These are phyloP conservation scores for Byssothecium circinans DNA, from an alignment of 2,329 filamentous ascomycete genomes.

Conservation along the genomic window DNA sequence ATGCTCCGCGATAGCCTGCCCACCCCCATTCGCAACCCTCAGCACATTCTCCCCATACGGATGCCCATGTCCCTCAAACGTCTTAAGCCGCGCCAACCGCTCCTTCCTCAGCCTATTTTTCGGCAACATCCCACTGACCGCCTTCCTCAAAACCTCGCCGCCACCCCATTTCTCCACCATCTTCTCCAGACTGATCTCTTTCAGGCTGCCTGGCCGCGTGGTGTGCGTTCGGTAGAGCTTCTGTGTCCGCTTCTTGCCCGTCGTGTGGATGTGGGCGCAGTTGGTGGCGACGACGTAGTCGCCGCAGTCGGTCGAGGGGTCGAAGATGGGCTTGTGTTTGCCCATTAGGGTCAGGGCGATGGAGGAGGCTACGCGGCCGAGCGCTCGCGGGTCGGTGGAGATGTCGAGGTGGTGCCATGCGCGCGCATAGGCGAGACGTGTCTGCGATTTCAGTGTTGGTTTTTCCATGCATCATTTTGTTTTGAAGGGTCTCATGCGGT, in stretches of 20 bases:
- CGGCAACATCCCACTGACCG: constrained; percentile 94
- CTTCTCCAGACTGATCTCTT: constrained; percentile 89
- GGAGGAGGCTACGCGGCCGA: constrained; percentile 83
- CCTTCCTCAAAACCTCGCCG: constrained; percentile 84
- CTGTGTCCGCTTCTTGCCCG: constrained; percentile 88
- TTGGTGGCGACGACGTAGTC: constrained; percentile 96
- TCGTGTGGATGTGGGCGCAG: constrained; percentile 83
- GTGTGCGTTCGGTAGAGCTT: constrained; percentile 97
- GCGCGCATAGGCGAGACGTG: constrained; percentile 92
- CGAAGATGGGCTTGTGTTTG: constrained; percentile 98
- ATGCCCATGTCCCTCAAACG: constrained; percentile 89
- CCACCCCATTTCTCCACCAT: constrained; percentile 95
- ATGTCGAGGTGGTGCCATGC: constrained; percentile 91
- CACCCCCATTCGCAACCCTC: constrained; percentile 57
- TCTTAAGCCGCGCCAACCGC: constrained; percentile 85
- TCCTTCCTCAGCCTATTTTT: constrained; percentile 93
- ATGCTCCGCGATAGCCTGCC: constrained; percentile 36
- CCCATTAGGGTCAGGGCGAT: constrained; percentile 92
- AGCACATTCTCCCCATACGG: constrained; percentile 90
- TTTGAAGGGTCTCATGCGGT: background rate
- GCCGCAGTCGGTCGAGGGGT: constrained; percentile 96
- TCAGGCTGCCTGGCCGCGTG: constrained; percentile 83
- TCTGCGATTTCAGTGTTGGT: constrained; percentile 57
- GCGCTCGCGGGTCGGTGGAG: constrained; percentile 68
- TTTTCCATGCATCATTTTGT: background rate